phyloP scores from a whole-genome alignment of 129 eudicot species.

The Chrysanthemum makinoi region DNA sequence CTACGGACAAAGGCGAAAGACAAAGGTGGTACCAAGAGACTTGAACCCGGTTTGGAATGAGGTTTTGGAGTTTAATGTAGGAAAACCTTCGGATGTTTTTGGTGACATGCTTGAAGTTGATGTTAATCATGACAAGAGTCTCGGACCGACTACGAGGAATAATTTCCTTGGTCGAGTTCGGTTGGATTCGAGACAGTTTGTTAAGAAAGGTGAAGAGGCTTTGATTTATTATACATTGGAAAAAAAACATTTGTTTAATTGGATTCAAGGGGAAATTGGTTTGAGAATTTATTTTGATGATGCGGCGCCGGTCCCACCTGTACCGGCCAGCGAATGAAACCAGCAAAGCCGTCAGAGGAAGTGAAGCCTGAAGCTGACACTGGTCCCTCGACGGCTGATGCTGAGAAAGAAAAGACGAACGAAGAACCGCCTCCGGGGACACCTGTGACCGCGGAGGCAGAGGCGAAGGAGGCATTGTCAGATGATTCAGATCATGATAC shows the following conservation, averaged over 20 bases:
- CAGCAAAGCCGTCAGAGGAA: conserved; percentile 23
- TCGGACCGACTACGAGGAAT: conserved; percentile 78
- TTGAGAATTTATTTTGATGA: conserved; percentile 70
- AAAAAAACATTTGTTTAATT: conserved; percentile 64
- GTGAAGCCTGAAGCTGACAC: conserved; percentile 20
- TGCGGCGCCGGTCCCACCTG: conserved; percentile 38
- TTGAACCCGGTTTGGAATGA: conserved; percentile 90
- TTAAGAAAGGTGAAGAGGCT: conserved; percentile 90
- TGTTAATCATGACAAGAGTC: conserved; percentile 58
- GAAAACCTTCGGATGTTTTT: conserved; percentile 66
- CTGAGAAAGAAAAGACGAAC: conserved; percentile 19
- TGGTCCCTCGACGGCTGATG: conserved; percentile 2
- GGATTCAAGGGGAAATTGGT: conserved; percentile 86
- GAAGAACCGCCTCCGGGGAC: conserved; percentile 22
- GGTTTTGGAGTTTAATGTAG: conserved; percentile 66
- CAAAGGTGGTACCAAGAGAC: conserved; percentile 57
- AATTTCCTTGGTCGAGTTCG: conserved; percentile 79
- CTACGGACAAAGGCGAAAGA: conserved; percentile 74
- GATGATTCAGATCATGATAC: conserved; percentile 13
- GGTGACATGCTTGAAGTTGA: conserved; percentile 86
- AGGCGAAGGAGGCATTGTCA: not conserved
- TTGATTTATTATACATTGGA: conserved; percentile 73
- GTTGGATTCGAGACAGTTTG: conserved; percentile 71
- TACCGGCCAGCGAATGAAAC: conserved; percentile 38
- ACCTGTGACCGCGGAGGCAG: conserved; percentile 5